phyloP scores from a whole-genome alignment of 257 asterid species.

The Lantana camara region DNA sequence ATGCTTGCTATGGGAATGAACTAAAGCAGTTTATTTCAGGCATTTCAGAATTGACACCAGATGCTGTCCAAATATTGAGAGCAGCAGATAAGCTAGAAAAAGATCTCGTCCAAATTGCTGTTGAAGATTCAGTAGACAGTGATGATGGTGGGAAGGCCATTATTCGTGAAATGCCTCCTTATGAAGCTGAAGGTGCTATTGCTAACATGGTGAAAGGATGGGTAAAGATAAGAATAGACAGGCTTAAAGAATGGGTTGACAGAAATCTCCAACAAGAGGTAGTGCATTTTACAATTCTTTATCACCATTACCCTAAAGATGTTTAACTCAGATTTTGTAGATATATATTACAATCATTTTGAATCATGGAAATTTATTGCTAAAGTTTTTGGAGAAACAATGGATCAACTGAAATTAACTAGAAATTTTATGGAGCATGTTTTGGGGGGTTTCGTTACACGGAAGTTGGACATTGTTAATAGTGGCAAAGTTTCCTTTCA shows the following conservation, averaged over 20 bases:
- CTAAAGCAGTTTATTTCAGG: slow-evolving; percentile 87
- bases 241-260: slow-evolving; percentile 90
- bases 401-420: too few species aligned
- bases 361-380: too few species aligned
- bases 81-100: slow-evolving; percentile 96
- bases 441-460: neutral
- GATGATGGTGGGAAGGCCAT: slow-evolving; percentile 99
- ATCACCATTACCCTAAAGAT: neutral
- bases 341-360: too few species aligned
- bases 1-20: slow-evolving; percentile 90
- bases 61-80: slow-evolving; percentile 89
- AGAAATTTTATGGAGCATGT: neutral
- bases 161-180: slow-evolving; percentile 99
- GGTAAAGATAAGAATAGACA: slow-evolving; percentile 88
- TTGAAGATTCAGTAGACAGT: slow-evolving; percentile 96
- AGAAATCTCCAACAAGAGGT: slow-evolving; percentile 99
- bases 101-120: slow-evolving; percentile 94
- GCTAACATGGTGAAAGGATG: slow-evolving; percentile 86
- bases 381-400: neutral
- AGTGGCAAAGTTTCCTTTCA: too few species aligned
- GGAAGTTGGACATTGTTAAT: too few species aligned
- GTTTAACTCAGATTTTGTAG: neutral
- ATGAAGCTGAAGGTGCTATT: slow-evolving; percentile 90
- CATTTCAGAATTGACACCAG: slow-evolving; percentile 91
- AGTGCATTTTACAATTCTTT: slow-evolving; percentile 44